A percentile compares a stretch with the other conserved stretches of the same genome.
phyloP scores from a whole-genome alignment of 495 filamentous ascomycete genomes.

The Penicillium chermesinum region DNA sequence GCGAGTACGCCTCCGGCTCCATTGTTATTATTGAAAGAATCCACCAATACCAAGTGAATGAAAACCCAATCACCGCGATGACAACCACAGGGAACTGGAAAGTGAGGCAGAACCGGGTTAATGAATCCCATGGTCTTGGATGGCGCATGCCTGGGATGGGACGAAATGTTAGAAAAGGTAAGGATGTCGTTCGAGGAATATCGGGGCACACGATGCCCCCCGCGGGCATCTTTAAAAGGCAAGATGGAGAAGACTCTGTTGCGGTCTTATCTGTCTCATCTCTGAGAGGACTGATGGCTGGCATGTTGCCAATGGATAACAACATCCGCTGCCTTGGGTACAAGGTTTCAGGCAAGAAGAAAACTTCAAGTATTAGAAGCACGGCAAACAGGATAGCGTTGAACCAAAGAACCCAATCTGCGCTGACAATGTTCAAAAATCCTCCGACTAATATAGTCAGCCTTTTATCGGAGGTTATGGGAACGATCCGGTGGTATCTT shows the following conservation, averaged over 20 bases:
- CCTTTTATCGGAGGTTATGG: not conserved
- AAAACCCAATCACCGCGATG: constrained; percentile 47
- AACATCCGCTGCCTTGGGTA: constrained; percentile 48
- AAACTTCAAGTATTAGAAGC: constrained; percentile 46
- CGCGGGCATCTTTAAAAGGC: not conserved
- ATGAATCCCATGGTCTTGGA: constrained; percentile 47
- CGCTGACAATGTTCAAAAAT: constrained; percentile 47
- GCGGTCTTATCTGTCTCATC: constrained; percentile 26
- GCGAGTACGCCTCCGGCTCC: constrained; percentile 53
- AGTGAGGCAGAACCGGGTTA: constrained; percentile 43
- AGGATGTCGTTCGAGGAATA: constrained; percentile 41
- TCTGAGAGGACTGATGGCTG: not conserved
- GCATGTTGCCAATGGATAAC: not conserved
- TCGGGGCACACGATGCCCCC: constrained; percentile 6
- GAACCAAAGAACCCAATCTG: constrained; percentile 56
- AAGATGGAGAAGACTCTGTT: not conserved
- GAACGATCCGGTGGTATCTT: not conserved
- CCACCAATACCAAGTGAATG: constrained; percentile 62
- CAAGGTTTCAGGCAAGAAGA: constrained; percentile 56
- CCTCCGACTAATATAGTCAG: constrained; percentile 42
- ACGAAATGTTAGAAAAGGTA: constrained; percentile 46
- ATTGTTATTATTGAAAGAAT: constrained; percentile 56
- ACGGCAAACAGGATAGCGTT: constrained; percentile 52
- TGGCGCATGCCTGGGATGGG: constrained; percentile 51
- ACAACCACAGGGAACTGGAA: constrained; percentile 45